These are phyloP conservation scores for Trifolium dubium DNA, from an alignment of 306 rosid genomes.

Conservation along the genomic window DNA sequence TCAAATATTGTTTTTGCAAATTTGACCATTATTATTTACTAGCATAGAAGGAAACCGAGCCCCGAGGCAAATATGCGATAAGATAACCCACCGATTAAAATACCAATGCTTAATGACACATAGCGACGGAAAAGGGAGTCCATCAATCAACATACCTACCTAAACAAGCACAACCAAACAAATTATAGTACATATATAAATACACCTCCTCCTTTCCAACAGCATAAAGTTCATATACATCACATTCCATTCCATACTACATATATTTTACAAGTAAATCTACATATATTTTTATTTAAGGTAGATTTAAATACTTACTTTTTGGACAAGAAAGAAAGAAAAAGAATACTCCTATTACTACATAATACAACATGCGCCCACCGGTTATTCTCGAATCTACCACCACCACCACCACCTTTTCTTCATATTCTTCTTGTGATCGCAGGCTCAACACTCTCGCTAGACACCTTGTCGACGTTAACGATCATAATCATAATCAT, in stretches of 20 bases:
- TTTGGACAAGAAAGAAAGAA: too few species aligned
- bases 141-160: not conserved
- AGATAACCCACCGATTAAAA: not conserved
- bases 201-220: not conserved
- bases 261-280: too few species aligned
- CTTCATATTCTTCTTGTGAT: slow-evolving; percentile 51
- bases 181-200: not conserved
- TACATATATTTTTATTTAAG: too few species aligned
- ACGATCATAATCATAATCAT: slow-evolving; percentile 40
- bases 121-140: not conserved
- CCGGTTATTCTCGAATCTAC: slow-evolving; percentile 46
- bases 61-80: not conserved
- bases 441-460: slow-evolving; percentile 71
- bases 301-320: too few species aligned
- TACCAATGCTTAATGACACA: not conserved
- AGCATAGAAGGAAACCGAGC: not conserved
- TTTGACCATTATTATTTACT: too few species aligned
- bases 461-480: slow-evolving; percentile 48
- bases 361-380: slow-evolving; percentile 69
- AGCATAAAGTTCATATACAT: not conserved
- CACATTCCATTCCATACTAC: too few species aligned
- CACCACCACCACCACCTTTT: slow-evolving; percentile 3
- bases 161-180: not conserved
- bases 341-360: too few species aligned
- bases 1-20: too few species aligned